Evolutionary conservation across 2,329 filamentous ascomycete species (phyloP).

Genomic region (Penicillium sp.): DNA sequence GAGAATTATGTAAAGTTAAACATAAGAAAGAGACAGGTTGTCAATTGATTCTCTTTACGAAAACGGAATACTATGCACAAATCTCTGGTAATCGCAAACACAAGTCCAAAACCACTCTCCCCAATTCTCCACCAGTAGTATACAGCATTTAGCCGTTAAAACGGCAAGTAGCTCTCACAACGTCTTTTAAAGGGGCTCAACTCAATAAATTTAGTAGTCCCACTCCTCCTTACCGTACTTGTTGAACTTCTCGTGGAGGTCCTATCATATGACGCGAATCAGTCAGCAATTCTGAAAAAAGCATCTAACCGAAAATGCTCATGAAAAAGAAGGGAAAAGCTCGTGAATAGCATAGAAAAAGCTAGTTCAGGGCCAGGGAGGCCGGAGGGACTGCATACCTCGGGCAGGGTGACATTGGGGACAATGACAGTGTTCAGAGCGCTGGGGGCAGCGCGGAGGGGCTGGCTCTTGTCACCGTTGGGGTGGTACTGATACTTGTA

Average conservation of each 20-base stretch:
- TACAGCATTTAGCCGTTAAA: constrained; percentile 30
- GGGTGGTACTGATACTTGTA: constrained; percentile 80
- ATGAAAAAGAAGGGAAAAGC: background rate
- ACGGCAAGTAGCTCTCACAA: constrained; percentile 13
- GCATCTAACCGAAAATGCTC: background rate
- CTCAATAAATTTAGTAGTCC: constrained; percentile 34
- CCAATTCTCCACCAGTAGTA: constrained; percentile 28
- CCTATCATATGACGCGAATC: constrained; percentile 48
- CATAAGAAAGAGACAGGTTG: constrained; percentile 27
- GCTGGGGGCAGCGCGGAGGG: constrained; percentile 86
- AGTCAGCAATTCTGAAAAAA: constrained; percentile 7
- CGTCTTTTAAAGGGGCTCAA: constrained; percentile 16
- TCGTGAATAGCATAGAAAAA: background rate
- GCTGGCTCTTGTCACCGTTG: constrained; percentile 73
- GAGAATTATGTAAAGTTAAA: background rate
- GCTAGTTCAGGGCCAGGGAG: background rate
- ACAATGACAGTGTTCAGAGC: constrained; percentile 94
- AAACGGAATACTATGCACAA: constrained; percentile 36
- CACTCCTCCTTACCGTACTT: constrained; percentile 99
- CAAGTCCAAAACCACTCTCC: constrained; percentile 20
- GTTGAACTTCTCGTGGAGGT: constrained; percentile 96
- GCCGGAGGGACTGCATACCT: constrained; percentile 55
- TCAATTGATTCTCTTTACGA: constrained; percentile 31
- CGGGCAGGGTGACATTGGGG: constrained; percentile 88
- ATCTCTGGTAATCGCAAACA: constrained; percentile 26